Conservation (phyloP, 2,329 filamentous ascomycete species). For the Xylaria sp. region DNA sequence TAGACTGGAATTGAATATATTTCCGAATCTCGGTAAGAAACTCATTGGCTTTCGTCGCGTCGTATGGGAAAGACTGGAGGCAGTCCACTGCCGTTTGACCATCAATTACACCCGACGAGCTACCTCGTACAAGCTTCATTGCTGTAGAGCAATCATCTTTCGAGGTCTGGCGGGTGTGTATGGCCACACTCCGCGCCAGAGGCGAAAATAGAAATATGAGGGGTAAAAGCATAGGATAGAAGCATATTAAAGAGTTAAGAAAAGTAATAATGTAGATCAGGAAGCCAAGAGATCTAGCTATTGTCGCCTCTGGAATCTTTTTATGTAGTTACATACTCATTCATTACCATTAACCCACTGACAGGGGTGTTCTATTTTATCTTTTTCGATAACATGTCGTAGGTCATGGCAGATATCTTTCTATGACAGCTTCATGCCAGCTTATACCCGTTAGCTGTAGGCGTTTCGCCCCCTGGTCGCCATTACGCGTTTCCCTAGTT, state of each 20-base stretch:
- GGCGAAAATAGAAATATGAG: slow-evolving; percentile 4
- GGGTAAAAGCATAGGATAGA: slow-evolving; percentile 1
- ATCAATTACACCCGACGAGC: slow-evolving; percentile 15
- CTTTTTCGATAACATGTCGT: background rate
- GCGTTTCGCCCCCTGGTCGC: background rate
- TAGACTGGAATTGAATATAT: slow-evolving; percentile 31
- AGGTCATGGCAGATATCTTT: background rate
- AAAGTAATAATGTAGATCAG: no score
- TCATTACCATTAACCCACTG: background rate
- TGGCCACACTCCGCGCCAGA: slow-evolving; percentile 3
- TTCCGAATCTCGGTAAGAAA: slow-evolving; percentile 28
- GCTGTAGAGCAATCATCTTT: slow-evolving; percentile 15
- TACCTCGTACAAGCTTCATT: slow-evolving; percentile 11
- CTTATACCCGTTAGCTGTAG: background rate
- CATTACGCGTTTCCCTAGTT: background rate
- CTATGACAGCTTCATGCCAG: background rate
- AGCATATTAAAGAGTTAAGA: background rate
- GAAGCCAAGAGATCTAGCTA: no score
- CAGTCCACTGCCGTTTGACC: slow-evolving; percentile 21
- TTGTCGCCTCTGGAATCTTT: background rate
- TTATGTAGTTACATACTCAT: background rate
- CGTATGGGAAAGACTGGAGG: slow-evolving; percentile 18
- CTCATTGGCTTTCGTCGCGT: background rate
- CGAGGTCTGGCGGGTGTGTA: background rate
- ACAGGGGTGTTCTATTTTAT: background rate